Evolutionary conservation across 1,139 yeast species (phyloP), one percentile per base, ranked within the genome.

Genomic region (Kodamaea suecica): DNA sequence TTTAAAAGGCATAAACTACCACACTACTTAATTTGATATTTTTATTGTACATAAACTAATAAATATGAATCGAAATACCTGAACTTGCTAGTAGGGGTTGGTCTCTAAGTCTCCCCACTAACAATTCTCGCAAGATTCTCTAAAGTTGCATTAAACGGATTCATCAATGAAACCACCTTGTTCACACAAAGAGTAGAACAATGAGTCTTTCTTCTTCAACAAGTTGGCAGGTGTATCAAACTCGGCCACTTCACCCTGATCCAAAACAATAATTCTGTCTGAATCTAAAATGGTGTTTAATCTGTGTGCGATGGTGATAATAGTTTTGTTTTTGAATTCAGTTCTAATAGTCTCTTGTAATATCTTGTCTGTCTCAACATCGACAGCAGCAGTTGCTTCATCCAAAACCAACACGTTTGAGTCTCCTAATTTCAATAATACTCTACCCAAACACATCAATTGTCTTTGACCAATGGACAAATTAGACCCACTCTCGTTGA

Each of bases 381-480:
- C 98, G 34, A 92, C 96, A 2, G 96, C 95, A 2, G 97, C 97
- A 3, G 97, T 90, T 10, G 97, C 97, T 63, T 92, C 98, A 59
- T 92, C 98, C 48, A 90, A 67, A 6, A 88, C 86, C 43, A 88
- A 69, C 31, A 90, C 77, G 46, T 80, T 80, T 4, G 95, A 80
- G 17, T 86, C 84, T 4, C 35, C 38, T 35, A 48, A 42, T 35
- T 85, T 82, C 48, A 87, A 70, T 45, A 90, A 64, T 0, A 95
- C 96, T 51, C 97, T 73, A 0, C 96, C 95, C 44, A 88, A 71
- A 59, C 95, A 87, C 80, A 88, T 81, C 55, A 88, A 71, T 60
- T 88, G 97, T 49, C 95, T 76, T 63, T 88, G 97, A 13, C 97
- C 97, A 35, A 85, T 90, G 28, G 95, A 85, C 42, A 90, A 60